These are phyloP conservation scores for Hordeum pubiflorum DNA, from an alignment of 202 grass and related monocot species.

Conservation along the genomic window DNA sequence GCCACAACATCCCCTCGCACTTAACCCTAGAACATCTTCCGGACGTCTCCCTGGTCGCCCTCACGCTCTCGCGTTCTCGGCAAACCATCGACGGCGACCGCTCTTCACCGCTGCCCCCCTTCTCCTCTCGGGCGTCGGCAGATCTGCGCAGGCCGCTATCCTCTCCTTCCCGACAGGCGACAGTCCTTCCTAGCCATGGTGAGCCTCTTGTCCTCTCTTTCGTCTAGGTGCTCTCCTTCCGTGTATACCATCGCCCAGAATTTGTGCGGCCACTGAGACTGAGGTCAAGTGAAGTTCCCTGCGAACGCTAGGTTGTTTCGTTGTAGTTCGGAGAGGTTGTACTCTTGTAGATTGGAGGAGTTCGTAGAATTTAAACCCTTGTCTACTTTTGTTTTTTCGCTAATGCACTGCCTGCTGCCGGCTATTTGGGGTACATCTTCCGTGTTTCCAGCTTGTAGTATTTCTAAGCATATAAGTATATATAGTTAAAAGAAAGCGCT, in stretches of 20 bases:
- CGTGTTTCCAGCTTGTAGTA: background rate
- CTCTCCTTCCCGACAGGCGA: background rate
- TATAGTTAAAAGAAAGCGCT: too few relatives aligned
- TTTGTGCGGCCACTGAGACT: background rate
- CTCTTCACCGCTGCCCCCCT: background rate
- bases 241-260: background rate
- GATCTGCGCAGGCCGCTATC: background rate
- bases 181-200: background rate
- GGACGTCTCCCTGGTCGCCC: background rate
- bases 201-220: background rate
- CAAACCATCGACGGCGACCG: background rate
- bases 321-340: background rate
- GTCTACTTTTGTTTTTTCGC: background rate
- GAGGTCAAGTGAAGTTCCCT: background rate
- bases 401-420: background rate
- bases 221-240: background rate
- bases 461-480: background rate
- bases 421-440: background rate
- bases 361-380: background rate
- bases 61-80: background rate
- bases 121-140: background rate
- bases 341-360: background rate
- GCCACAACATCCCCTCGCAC: background rate
- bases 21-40: slow-evolving; percentile 2
- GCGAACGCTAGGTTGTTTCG: background rate